Base-by-base conservation (phyloP, 257 asterid genomes). In the Rubia yunnanensis region DNA sequence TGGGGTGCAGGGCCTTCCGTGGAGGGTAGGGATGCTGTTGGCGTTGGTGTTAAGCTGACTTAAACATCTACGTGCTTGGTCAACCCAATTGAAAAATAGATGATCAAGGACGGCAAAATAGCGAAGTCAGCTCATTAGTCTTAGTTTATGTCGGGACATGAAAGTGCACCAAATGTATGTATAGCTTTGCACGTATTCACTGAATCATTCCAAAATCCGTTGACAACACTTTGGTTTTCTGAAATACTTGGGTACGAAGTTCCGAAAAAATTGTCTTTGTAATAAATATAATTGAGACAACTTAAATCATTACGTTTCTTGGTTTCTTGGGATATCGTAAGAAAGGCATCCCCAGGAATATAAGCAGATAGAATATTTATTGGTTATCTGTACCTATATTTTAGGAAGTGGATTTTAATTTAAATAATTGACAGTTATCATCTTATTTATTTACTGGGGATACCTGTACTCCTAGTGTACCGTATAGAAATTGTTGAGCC, bases 81-180 rank as follows among this genome's bases (percentile, higher is more conserved):
- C 52, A 69, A 58, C 28, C 50, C 52, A 2, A 39, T n/a, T 49
- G 20, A 56, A 34, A 39, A 57, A 20, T 26, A 36, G 52, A 60
- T 32, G 1, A 60, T 60, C 18, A 20, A 1, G 48, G 36, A 10
- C 22, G 64, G 39, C 17, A 32, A 22, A 31, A 0, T 3, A 32
- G 4, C 7, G 17, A 58, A 46, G 62, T 24, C 63, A 52, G 57
- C 60, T 57, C 31, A 36, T 10, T 2, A 31, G 13, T 60, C 36
- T 17, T 49, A 28, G 31, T 41, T 64, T 17, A 44, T 10, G 13
- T 11, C 55, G 35, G 63, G 55, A 50, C 55, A 52, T 23, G 36
- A 35, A 61, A 70, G 73, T 59, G 50, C 26, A 24, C 44, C 46
- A 44, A 44, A 44, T 44, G 52, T 44, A 44, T 44, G 27, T 50